Conservation (phyloP, 1,284 basidiomycete species). For the Leccinum pallidistipes region DNA sequence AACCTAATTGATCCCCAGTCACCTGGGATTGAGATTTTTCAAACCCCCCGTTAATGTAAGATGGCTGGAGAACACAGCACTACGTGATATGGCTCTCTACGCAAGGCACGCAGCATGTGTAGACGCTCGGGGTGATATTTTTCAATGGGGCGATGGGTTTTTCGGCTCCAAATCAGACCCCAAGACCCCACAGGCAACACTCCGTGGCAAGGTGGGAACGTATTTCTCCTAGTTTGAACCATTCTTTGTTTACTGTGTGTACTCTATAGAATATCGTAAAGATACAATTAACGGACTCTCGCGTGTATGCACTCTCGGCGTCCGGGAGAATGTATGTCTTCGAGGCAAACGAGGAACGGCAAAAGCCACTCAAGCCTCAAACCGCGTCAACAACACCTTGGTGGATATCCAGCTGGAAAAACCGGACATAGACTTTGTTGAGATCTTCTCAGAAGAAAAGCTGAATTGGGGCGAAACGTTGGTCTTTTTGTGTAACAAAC, state of each 20-base stretch:
- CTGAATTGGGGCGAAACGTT: conserved; percentile 59
- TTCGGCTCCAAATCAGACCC: conserved; percentile 37
- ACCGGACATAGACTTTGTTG: conserved; percentile 47
- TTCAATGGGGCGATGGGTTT: conserved; percentile 83
- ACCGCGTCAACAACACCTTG: conserved; percentile 48
- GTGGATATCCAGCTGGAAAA: conserved; percentile 60
- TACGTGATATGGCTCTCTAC: conserved; percentile 77
- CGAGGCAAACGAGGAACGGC: conserved; percentile 50
- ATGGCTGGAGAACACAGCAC: conserved; percentile 64
- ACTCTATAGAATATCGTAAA: conserved; percentile 62
- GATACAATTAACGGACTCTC: conserved; percentile 54
- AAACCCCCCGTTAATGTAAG: conserved; percentile 47
- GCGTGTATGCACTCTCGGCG: conserved; percentile 72
- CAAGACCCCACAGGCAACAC: conserved; percentile 38
- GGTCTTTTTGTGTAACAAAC: conserved; percentile 10
- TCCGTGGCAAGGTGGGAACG: conserved; percentile 69
- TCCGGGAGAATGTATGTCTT: conserved; percentile 76
- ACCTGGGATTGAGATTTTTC: conserved; percentile 40
- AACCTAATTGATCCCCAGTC: conserved; percentile 44
- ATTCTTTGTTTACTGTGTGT: not conserved
- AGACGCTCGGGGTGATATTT: conserved; percentile 86
- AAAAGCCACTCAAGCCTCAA: conserved; percentile 37
- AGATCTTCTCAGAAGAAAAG: conserved; percentile 47
- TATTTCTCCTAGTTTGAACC: not conserved
- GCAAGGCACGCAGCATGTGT: conserved; percentile 78